These are phyloP conservation scores for Mycena capillaripes DNA, from an alignment of 768 basidiomycete species.

Conservation along the genomic window DNA sequence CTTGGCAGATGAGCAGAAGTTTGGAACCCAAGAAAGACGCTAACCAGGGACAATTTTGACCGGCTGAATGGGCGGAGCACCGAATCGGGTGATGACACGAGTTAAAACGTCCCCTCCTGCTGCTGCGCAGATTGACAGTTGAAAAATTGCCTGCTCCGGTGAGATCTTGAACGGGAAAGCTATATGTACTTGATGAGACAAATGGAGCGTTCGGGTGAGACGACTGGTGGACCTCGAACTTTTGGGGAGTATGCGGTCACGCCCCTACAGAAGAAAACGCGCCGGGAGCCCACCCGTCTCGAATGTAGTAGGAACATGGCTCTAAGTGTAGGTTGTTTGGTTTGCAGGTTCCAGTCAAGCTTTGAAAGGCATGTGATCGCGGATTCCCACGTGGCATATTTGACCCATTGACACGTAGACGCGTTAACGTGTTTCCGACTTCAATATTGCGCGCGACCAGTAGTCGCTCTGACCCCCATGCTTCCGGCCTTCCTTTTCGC, in stretches of 20 bases:
- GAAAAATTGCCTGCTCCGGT: background rate
- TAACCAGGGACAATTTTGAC: constrained; percentile 42
- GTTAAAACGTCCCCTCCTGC: background rate
- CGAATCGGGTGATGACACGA: background rate
- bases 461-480: constrained; percentile 37
- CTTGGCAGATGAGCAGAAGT: constrained; percentile 56
- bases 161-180: constrained; percentile 32
- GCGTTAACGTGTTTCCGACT: background rate
- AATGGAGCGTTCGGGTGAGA: background rate
- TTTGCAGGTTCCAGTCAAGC: background rate
- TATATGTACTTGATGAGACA: constrained; percentile 4
- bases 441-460: background rate
- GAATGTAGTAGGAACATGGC: background rate
- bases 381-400: too few relatives aligned
- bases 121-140: background rate
- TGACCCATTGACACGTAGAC: too few relatives aligned
- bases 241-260: constrained; percentile 26
- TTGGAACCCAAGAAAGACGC: constrained; percentile 52
- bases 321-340: too few relatives aligned
- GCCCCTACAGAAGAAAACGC: background rate
- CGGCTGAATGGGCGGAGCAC: background rate
- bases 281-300: background rate
- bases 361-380: constrained; percentile 5
- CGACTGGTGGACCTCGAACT: constrained; percentile 23
- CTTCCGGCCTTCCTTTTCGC: constrained; percentile 51